Percentiles rank a stretch among this genome's conserved stretches.
Conservation (phyloP, 2,329 filamentous ascomycete genomes). For the Amesomyces nigricolor region DNA sequence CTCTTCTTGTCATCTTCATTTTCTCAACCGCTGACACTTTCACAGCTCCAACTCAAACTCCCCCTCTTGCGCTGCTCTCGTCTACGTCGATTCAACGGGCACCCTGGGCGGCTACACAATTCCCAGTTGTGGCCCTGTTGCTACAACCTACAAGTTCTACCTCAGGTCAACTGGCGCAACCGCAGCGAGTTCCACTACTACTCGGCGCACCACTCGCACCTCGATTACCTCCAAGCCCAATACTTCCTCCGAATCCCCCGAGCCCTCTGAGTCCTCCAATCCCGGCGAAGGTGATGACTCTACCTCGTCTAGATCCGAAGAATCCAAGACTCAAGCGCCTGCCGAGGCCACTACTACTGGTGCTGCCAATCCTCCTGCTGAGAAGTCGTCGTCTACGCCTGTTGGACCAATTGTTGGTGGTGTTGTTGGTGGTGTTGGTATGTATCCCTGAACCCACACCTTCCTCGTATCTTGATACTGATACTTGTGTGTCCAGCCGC, state of each 20-base stretch:
- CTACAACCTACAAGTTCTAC: slow-evolving; percentile 7
- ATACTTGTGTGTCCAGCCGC: slow-evolving; percentile 2
- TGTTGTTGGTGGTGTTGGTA: slow-evolving; percentile 21
- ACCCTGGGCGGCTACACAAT: slow-evolving; percentile 18
- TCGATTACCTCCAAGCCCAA: no score
- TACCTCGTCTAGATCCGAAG: slow-evolving; percentile 19
- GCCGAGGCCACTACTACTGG: neutral
- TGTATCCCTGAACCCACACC: neutral
- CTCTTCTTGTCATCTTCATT: neutral
- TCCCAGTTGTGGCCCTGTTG: slow-evolving; percentile 10
- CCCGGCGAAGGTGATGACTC: no score
- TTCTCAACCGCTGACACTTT: neutral
- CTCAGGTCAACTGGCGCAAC: neutral
- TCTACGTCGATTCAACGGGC: slow-evolving; percentile 9
- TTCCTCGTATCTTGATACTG: neutral
- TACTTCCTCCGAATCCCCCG: neutral
- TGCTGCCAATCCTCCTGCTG: neutral
- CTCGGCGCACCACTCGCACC: no score
- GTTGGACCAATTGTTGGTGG: slow-evolving; percentile 19
- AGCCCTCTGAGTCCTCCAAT: slow-evolving; percentile 13
- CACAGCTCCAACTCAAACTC: slow-evolving; percentile 12
- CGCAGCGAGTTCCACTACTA: no score
- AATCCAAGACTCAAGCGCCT: neutral
- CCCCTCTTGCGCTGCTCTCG: slow-evolving; percentile 16
- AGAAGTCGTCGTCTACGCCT: slow-evolving; percentile 1